Percentiles rank a stretch among this genome's conserved stretches.
Conservation (phyloP, 2,329 filamentous ascomycete genomes). For the Scedosporium apiospermum region DNA sequence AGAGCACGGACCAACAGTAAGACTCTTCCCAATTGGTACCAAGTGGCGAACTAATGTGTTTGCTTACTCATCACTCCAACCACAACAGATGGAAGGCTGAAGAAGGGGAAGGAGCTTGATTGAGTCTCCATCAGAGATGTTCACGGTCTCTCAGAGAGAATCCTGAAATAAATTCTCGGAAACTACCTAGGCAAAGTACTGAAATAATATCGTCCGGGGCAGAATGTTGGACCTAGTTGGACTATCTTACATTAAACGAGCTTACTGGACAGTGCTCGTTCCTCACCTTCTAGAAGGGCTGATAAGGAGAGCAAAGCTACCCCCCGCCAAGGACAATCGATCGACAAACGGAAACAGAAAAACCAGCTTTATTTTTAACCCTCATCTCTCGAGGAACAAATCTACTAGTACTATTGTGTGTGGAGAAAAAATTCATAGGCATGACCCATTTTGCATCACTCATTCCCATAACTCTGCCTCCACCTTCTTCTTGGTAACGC, state of each 20-base stretch:
- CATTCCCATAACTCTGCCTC: neutral
- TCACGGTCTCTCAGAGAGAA: too few species aligned
- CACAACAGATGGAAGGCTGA: too few species aligned
- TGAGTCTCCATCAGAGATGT: too few species aligned
- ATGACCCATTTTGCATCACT: conserved; percentile 2
- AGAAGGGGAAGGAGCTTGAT: too few species aligned
- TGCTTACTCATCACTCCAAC: neutral
- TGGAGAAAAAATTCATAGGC: neutral
- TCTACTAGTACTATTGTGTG: neutral
- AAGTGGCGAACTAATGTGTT: neutral
- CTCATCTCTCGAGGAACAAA: neutral
- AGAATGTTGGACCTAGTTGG: too few species aligned
- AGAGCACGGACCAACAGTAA: neutral
- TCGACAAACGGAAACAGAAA: neutral
- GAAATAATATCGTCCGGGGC: too few species aligned
- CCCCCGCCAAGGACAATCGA: neutral
- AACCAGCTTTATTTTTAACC: neutral
- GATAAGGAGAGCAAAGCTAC: too few species aligned
- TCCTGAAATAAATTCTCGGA: too few species aligned
- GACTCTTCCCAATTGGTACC: neutral
- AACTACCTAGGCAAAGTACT: too few species aligned
- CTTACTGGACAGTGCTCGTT: too few species aligned
- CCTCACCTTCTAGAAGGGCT: too few species aligned
- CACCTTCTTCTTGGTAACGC: neutral
- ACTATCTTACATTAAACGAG: too few species aligned